Base-by-base conservation (phyloP, 805 yeast species). In the Nakazawaea molendinolei region DNA sequence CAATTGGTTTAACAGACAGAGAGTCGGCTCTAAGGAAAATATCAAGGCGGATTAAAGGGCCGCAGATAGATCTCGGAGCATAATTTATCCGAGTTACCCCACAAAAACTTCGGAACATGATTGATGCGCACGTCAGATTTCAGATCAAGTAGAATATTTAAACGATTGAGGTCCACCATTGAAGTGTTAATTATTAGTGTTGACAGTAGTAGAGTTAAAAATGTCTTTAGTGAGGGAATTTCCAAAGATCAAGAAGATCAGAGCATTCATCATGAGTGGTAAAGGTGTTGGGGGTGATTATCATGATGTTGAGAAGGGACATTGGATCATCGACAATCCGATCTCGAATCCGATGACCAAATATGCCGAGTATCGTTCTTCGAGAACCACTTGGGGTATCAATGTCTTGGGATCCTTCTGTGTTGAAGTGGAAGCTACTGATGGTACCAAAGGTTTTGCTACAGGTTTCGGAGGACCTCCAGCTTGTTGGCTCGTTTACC, bases 391-490 rank as follows among this genome's bases (percentile, higher is more conserved):
- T 31, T 68, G 73, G 71, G 74, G 74, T 39, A 64, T 68, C 52
- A 68, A 68, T 46, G 74, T 69, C 12, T 49, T 68, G 32, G 74
- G 73, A 12, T 67, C 73, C 8, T 67, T 68, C 54, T 65, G 67
- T 51, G 65, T 68, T 35, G 72, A 68, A 47, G 53, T 68, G 34
- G 68, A 61, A 46, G 68, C 74, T 23, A 51, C 61, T 13, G 71
- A 67, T 46, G 74, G 74, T 36, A 60, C 71, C 12, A 65, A 53
- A 34, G 74, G 74, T 26, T 66, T 67, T 39, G 73, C 73, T 13
- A 68, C 73, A 27, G 74, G 74, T 14, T 67, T 68, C 46, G 74
- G 74, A 30, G 74, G 74, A n/a, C 67, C 67, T 36, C 61, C 65
- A 19, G 71, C 70, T 5, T 65, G 72, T 46, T 65, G 73, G 71